Percentiles rank a stretch among this genome's conserved stretches.
These are phyloP conservation scores for Psilocybe cubensis DNA, from an alignment of 768 basidiomycete genomes.

Conservation along the genomic window DNA sequence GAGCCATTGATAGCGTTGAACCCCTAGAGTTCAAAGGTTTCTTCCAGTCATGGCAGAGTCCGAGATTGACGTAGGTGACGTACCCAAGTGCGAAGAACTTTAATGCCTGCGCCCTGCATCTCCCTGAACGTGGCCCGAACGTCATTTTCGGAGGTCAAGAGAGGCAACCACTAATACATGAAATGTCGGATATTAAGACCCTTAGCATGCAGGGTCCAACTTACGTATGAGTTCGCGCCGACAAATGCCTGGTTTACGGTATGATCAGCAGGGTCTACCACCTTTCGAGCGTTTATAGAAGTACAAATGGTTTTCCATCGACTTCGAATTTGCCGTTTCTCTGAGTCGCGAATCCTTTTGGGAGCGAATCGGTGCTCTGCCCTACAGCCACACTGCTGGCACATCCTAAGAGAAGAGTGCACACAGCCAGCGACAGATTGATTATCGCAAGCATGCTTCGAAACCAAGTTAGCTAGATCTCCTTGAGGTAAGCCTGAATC, in stretches of 20 bases:
- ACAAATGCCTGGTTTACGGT: not conserved
- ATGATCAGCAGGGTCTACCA: not conserved
- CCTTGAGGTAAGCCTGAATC: not conserved
- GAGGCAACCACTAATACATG: conserved; percentile 53
- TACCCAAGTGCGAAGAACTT: conserved; percentile 61
- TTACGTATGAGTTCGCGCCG: not conserved
- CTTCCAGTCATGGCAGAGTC: not conserved
- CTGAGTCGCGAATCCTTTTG: conserved; percentile 48
- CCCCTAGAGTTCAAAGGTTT: conserved; percentile 28
- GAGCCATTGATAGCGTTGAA: conserved; percentile 49
- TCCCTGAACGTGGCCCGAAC: conserved; percentile 51
- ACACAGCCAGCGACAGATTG: conserved; percentile 4
- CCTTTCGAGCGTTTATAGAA: conserved; percentile 45
- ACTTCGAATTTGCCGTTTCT: conserved; percentile 44
- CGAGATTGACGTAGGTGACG: not conserved
- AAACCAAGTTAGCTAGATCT: not conserved
- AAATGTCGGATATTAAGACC: not conserved
- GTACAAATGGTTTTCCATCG: conserved; percentile 54
- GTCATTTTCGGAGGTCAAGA: conserved; percentile 49
- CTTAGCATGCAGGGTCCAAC: not conserved
- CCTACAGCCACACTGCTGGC: conserved; percentile 1
- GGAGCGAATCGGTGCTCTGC: conserved; percentile 18
- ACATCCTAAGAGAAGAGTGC: conserved; percentile 3
- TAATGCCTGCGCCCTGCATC: conserved; percentile 51
- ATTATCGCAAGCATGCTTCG: not conserved